phyloP scores from a whole-genome alignment of 2,329 filamentous ascomycete species.

The Aureobasidium leucospermi region DNA sequence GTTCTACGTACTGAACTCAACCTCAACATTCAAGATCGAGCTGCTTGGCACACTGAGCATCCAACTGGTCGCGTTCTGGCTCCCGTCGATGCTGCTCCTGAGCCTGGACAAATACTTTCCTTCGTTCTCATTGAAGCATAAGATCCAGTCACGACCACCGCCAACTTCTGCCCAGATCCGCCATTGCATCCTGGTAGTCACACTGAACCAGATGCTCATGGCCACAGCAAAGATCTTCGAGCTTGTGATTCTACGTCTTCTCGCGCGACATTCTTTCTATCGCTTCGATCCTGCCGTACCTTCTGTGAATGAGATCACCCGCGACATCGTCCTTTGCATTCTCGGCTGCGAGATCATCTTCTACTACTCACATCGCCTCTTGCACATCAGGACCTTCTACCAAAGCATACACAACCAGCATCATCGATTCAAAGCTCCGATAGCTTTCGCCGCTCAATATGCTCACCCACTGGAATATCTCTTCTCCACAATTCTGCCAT shows the following conservation, averaged over 20 bases:
- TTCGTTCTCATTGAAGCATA: constrained; percentile 3
- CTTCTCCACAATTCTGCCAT: constrained; percentile 7
- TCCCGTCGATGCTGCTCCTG: neutral
- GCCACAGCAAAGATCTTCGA: neutral
- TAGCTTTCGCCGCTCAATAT: constrained; percentile 12
- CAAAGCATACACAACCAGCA: constrained; percentile 13
- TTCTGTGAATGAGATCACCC: neutral
- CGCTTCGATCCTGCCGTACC: neutral
- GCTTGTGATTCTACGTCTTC: neutral
- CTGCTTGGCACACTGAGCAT: neutral
- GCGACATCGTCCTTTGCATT: neutral
- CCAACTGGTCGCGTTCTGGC: constrained; percentile 10
- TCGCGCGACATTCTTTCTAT: neutral
- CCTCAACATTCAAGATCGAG: neutral
- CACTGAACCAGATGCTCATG: neutral
- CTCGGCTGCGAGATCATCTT: constrained; percentile 11
- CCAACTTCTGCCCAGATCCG: neutral
- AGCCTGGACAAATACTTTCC: neutral
- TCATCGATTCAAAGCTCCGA: constrained; percentile 13
- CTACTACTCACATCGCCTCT: constrained; percentile 13
- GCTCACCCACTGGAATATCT: constrained; percentile 14
- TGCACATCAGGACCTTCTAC: neutral
- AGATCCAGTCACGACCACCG: constrained; percentile 4
- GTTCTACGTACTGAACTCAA: neutral
- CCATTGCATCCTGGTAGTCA: constrained; percentile 1